Evolutionary conservation across 2,329 filamentous ascomycete species (phyloP).

Genomic region (Colletotrichum sp.): DNA sequence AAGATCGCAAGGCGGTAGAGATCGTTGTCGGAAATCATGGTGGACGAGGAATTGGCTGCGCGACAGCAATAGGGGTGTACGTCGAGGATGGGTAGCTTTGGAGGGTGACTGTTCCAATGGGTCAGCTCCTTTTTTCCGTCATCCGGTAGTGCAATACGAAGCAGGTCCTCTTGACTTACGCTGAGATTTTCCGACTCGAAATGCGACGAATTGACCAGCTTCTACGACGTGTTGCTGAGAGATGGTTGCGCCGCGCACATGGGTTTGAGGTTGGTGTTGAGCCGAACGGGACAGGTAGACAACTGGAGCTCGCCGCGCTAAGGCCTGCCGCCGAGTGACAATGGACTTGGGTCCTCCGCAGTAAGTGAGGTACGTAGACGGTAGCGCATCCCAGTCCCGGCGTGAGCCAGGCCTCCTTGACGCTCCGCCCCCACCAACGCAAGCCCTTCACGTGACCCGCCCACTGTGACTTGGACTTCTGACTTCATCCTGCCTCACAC

Average conservation of each 20-base stretch:
- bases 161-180: neutral
- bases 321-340: slow-evolving; percentile 7
- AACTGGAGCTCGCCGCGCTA: slow-evolving; percentile 17
- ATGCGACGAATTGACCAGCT: neutral
- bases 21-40: slow-evolving; percentile 92
- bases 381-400: neutral
- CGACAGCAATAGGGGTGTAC: slow-evolving; percentile 18
- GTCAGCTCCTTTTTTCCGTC: neutral
- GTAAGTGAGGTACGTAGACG: neutral
- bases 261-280: neutral
- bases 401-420: neutral
- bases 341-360: slow-evolving; percentile 5
- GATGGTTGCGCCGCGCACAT: neutral
- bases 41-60: slow-evolving; percentile 37
- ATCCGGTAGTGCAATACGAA: neutral
- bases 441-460: slow-evolving; percentile 21
- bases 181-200: neutral
- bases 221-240: neutral
- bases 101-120: neutral
- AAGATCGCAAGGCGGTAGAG: slow-evolving; percentile 93
- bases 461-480: slow-evolving; percentile 16
- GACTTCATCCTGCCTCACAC: slow-evolving; percentile 20
- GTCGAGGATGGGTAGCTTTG: slow-evolving; percentile 16
- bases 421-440: slow-evolving; percentile 19
- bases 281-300: slow-evolving; percentile 18